Evolutionary conservation across 208 protist genomes (phyloP).

Genomic region (Lotmaria passim): DNA sequence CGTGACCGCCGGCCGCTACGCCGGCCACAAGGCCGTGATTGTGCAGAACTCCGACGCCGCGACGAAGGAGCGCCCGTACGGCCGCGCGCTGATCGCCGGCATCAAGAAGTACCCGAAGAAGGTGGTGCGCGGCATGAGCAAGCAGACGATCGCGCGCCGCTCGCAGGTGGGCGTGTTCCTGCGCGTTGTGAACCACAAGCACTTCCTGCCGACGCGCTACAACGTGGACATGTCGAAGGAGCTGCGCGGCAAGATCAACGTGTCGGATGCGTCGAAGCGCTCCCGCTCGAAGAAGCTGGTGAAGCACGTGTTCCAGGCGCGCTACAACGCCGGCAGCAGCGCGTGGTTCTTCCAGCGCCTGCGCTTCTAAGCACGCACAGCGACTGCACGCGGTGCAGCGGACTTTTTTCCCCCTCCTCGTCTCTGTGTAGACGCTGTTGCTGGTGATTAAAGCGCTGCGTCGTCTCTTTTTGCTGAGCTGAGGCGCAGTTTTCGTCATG

Average conservation of each 20-base stretch:
- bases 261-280: constrained; percentile 91
- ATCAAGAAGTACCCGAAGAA: constrained; percentile 96
- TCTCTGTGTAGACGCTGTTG: no score
- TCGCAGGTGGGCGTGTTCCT: constrained; percentile 96
- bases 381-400: background rate
- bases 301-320: constrained; percentile 93
- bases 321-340: constrained; percentile 97
- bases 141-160: constrained; percentile 92
- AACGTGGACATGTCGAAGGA: constrained; percentile 93
- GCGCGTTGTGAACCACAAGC: constrained; percentile 98
- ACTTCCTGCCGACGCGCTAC: constrained; percentile 98
- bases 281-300: constrained; percentile 84
- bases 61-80: constrained; percentile 94
- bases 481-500: no score
- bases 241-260: constrained; percentile 92
- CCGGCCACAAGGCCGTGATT: constrained; percentile 98
- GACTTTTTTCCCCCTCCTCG: no score
- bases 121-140: constrained; percentile 95
- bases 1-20: constrained; percentile 97
- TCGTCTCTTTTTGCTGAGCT: no score
- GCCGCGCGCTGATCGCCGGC: constrained; percentile 96
- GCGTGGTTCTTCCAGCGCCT: constrained; percentile 99
- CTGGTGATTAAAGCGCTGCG: no score
- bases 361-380: constrained; percentile 97
- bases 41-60: constrained; percentile 94